Percentiles rank a stretch among this genome's conserved stretches.
These are phyloP conservation scores for Penicillium steckii DNA, from an alignment of 495 filamentous ascomycete species.

Conservation along the genomic window DNA sequence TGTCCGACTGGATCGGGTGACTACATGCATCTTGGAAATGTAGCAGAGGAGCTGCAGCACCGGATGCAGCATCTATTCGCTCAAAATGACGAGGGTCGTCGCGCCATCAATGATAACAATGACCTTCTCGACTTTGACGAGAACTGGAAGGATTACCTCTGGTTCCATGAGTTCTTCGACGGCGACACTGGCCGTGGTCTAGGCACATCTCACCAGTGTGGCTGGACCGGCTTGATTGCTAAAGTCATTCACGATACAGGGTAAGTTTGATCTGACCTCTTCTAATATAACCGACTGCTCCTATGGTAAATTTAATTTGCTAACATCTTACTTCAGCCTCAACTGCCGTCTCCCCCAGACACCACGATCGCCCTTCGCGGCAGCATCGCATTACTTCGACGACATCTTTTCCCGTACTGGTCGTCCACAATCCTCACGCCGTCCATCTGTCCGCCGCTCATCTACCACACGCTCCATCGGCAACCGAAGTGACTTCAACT, in stretches of 20 bases:
- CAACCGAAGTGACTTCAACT: slow-evolving; percentile 77
- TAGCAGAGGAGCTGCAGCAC: slow-evolving; percentile 96
- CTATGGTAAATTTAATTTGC: slow-evolving; percentile 12
- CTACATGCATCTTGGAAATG: slow-evolving; percentile 91
- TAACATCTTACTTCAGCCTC: slow-evolving; percentile 49
- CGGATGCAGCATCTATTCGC: slow-evolving; percentile 89
- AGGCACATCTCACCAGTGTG: slow-evolving; percentile 92
- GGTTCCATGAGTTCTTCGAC: slow-evolving; percentile 98
- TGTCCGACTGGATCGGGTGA: slow-evolving; percentile 93
- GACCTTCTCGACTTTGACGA: slow-evolving; percentile 86
- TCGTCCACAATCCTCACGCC: slow-evolving; percentile 37
- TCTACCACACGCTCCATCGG: slow-evolving; percentile 86
- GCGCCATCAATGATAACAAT: slow-evolving; percentile 80
- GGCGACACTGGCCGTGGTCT: slow-evolving; percentile 86
- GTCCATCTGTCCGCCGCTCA: slow-evolving; percentile 66
- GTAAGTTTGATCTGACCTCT: slow-evolving; percentile 45
- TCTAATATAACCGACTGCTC: no score
- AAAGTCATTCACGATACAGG: slow-evolving; percentile 97
- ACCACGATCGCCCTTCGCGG: slow-evolving; percentile 77
- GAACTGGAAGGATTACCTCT: slow-evolving; percentile 89
- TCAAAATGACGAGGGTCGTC: slow-evolving; percentile 75
- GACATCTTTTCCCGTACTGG: slow-evolving; percentile 67
- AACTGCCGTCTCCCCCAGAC: slow-evolving; percentile 93
- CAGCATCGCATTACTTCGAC: slow-evolving; percentile 91
- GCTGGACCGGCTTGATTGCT: slow-evolving; percentile 95